Evolutionary conservation across 768 basidiomycete species (phyloP), one percentile per base, ranked within the genome.

Genomic region (Megacollybia marginata): DNA sequence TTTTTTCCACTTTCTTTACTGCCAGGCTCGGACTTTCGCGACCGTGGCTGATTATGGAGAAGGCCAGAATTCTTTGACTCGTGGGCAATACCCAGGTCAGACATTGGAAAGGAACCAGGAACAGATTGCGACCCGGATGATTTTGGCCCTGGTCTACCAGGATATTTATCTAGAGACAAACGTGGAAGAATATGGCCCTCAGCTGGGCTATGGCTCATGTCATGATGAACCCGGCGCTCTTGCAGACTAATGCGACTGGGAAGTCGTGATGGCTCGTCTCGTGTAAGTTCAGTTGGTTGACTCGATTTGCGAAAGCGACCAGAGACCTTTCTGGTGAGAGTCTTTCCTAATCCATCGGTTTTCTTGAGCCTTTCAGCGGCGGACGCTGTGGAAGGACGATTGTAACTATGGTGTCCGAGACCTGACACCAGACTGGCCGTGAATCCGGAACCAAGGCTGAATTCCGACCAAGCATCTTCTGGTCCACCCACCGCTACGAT

Each of bases 401-500:
- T 36, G 28, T 19, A 38, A 12, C 32, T 23, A 23, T 43, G 48
- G 2, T 52, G 28, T 33, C 51, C 54, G 16, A 49, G 42, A 4
- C 54, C 48, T 19, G 48, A 45, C 11, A 49, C 45, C 44, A 51
- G 48, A 42, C 61, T 52, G 13, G 48, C 31, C 7, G 48, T 34
- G 33, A 55, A 35, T 4, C 52, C 54, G 16, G 47, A 45, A 20
- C 46, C 45, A 7, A 50, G 28, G 36, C 52, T 50, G 13, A 54
- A 53, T 23, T 67, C 67, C 57, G 58, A 63, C 11, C 57, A 63
- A 44, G 47, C 57, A 52, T 77, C 77, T 9, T 69, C 69, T 0
- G 69, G 67, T 9, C 70, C 68, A 0, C 72, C 74, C 0, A 72
- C 71, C 11, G 69, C 71, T 13, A 76, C 66, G 6, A 74, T 63